Evolutionary conservation across 805 yeast genomes (phyloP).

Genomic region (Isabelozyma pseudorhagii): DNA sequence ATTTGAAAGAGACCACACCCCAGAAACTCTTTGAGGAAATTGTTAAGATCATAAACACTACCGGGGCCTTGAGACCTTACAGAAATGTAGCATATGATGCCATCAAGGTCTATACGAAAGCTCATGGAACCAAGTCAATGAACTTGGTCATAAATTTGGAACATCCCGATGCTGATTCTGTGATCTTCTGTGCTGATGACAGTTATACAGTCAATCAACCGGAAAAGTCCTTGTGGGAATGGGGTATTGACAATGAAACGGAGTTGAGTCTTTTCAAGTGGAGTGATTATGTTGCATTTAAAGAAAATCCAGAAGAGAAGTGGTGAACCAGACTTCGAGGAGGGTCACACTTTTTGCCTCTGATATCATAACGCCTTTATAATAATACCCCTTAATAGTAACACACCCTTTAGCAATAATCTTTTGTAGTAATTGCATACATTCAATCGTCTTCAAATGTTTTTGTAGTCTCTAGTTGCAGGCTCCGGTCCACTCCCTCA

Average conservation of each 20-base stretch:
- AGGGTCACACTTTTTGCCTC: not conserved
- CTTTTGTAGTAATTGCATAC: not conserved
- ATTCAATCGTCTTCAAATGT: not conserved
- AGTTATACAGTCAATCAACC: slow-evolving; percentile 6
- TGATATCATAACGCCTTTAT: no score
- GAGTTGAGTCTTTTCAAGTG: slow-evolving; percentile 81
- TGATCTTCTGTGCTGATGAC: slow-evolving; percentile 28
- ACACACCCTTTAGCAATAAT: no score
- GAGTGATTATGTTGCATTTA: slow-evolving; percentile 63
- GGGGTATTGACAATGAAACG: slow-evolving; percentile 75
- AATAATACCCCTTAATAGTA: no score
- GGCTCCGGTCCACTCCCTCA: not conserved
- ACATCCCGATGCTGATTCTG: slow-evolving; percentile 65
- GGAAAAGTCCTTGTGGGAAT: slow-evolving; percentile 28
- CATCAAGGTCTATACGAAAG: slow-evolving; percentile 85
- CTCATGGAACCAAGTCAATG: slow-evolving; percentile 92
- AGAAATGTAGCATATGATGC: slow-evolving; percentile 72
- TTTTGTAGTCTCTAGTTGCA: no score
- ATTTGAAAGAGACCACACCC: slow-evolving; percentile 68
- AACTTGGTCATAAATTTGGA: slow-evolving; percentile 89
- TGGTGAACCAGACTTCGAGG: slow-evolving; percentile 49
- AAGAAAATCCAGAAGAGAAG: slow-evolving; percentile 83
- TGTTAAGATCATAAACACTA: slow-evolving; percentile 42
- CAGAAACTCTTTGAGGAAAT: slow-evolving; percentile 56
- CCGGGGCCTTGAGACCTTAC: slow-evolving; percentile 77